Percentiles rank a stretch among this genome's conserved stretches.
These are phyloP conservation scores for Exserohilum turcica DNA, from an alignment of 2,329 filamentous ascomycete genomes.

Conservation along the genomic window DNA sequence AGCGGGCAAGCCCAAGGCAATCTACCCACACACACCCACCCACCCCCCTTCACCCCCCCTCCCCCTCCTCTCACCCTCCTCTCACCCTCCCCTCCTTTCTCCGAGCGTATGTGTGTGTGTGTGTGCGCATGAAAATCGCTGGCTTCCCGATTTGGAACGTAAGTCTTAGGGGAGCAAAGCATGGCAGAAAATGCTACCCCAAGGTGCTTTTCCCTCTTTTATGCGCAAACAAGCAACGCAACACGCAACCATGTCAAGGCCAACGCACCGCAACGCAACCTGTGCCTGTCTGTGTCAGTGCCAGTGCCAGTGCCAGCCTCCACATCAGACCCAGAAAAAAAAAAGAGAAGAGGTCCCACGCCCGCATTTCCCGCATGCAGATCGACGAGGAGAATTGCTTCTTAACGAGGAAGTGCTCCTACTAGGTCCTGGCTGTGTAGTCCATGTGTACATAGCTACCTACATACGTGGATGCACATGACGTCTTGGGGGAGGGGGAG, in stretches of 20 bases:
- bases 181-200: neutral
- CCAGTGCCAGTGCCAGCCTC: constrained; percentile 1
- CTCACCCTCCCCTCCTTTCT: neutral
- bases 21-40: no score
- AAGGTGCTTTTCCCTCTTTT: constrained; percentile 7
- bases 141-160: constrained; percentile 3
- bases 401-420: neutral
- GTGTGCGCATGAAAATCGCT: neutral
- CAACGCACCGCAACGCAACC: constrained; percentile 4
- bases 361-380: neutral
- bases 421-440: no score
- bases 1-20: constrained; percentile 3
- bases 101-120: no score
- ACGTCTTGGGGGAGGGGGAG: neutral
- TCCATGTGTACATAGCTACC: constrained; percentile 14
- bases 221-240: constrained; percentile 7
- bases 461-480: constrained; percentile 6
- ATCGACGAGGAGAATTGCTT: no score
- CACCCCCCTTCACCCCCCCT: no score
- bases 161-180: neutral
- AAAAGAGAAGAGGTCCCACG: no score
- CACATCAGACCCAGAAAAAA: constrained; percentile 18
- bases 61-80: no score
- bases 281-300: no score
- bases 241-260: constrained; percentile 2